Evolutionary conservation across 371 early-diverging fungal species (phyloP), one percentile per base, ranked within the genome.

Genomic region (Thermomucor indicae-seudaticae): DNA sequence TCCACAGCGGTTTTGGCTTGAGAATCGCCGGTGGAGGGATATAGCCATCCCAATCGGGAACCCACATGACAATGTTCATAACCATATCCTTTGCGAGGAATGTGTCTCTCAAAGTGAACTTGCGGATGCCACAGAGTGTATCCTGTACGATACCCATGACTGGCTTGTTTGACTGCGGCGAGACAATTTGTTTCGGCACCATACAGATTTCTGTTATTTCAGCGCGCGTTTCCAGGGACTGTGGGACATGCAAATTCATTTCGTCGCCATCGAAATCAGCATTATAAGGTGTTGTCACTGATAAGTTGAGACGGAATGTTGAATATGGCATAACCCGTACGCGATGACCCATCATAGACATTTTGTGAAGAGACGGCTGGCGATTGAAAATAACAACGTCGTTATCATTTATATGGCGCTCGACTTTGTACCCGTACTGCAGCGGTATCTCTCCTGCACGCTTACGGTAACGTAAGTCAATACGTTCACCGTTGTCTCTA

Each of bases 181-280:
- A 93, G 3, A 99, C 86, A 62, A 99, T 96, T 75, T 99, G 97
- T 61, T 89, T 92, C 8, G 98, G 94, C 1, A 99, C 99, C 91
- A 95, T 92, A 68, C 95, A 94, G 39, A 99, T 83, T 75, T 97
- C 93, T 54, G 81, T 81, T 32, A 99, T 78, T 75, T 99, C 99
- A 12, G 99, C 95, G 40, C 90, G 88, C 6, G 98, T 88, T 69
- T 95, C 96, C 53, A 89, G 76, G 8, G 91, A 91, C 69, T 99
- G 99, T 25, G 99, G 99, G 24, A 98, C 95, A 70, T 99, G 99
- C 75, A 99, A 71, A 73, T 99, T 99, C 99, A 99, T 99, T 75
- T 99, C 99, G 72, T 99, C 99, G 49, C 99, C 99, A 70, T 99
- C 99, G 76, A 99, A 99, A 84, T 99, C 99, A 52, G 99, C 99